A percentile compares a stretch with the other conserved stretches of the same genome.
Conservation (phyloP, 2,329 filamentous ascomycete species). For the Pseudogymnoascus verrucosus region DNA sequence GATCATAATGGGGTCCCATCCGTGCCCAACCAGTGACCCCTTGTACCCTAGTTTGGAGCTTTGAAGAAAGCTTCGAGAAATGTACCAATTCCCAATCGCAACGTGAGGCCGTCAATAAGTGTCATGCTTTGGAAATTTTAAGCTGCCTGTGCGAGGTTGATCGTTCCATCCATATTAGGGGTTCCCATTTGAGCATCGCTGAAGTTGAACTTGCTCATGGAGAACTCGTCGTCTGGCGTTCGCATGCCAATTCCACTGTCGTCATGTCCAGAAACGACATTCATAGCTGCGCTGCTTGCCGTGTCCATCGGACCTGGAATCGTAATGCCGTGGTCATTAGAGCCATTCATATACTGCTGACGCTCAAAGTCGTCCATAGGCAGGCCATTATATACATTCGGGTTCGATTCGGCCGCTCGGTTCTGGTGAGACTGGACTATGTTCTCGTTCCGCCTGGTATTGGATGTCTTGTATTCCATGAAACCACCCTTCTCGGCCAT, state of each 20-base stretch:
- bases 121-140: background rate
- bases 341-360: constrained; percentile 19
- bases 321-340: constrained; percentile 13
- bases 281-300: constrained; percentile 38
- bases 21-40: constrained; percentile 5
- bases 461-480: constrained; percentile 50
- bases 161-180: constrained; percentile 7
- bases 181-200: constrained; percentile 17
- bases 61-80: constrained; percentile 3
- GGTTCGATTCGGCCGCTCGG: constrained; percentile 21
- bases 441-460: constrained; percentile 18
- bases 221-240: constrained; percentile 57
- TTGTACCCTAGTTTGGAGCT: constrained; percentile 5
- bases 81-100: background rate
- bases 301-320: constrained; percentile 25
- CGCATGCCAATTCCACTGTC: constrained; percentile 70
- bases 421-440: constrained; percentile 10
- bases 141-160: constrained; percentile 1
- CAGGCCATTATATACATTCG: constrained; percentile 25
- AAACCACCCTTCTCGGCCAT: constrained; percentile 86
- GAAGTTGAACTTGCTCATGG: constrained; percentile 51
- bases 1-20: constrained; percentile 7
- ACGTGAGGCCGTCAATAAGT: background rate
- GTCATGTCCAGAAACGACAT: constrained; percentile 40
- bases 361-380: constrained; percentile 23